Base-by-base conservation (phyloP, 2,329 filamentous ascomycete genomes). In the Alternaria sp. region DNA sequence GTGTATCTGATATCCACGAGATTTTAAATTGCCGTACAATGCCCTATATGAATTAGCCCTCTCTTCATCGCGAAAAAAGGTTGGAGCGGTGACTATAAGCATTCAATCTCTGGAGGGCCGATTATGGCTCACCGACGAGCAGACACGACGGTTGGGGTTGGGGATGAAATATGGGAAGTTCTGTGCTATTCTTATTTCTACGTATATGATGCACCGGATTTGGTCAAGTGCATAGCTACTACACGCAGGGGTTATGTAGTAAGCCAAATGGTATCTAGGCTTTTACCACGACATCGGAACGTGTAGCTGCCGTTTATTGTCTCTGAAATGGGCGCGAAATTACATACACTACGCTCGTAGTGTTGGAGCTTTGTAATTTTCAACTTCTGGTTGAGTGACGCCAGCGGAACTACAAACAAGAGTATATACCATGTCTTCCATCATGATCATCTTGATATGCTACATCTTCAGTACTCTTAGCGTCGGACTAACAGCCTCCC, bases 401-500 rank as follows among this genome's bases (percentile, higher is more conserved):
- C 8, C 2, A 14, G 9, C 40, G 40, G 40, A 44, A 17, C 24
- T 17, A 3, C 14, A 5, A 4, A 3, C 40, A 17, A 17, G 17
- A 17, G 17, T 17, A 17, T 28, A 8, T 28, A 28, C 5, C 26
- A 8, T 28, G 26, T 28, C 26, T 28, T 28, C 26, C 26, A 28
- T 28, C 26, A 8, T 28, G 5, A 8, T 28, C 5, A 28, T 28
- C 5, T 28, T 6, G 26, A 24, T 14, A 40, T 10, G 5, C 24
- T 44, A 44, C 14, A 29, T 29, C 41, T 21, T 28, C 60, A 77
- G 45, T 3, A 33, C 78, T 24, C 77, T 78, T 62, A 91, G 66
- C 46, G 83, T 80, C 0, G 82, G 80, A 72, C 85, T 90, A 8
- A 98, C 94, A 50, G 90, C 86, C 73, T 93, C 87, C 9, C 80